phyloP scores from a whole-genome alignment of 2,329 filamentous ascomycete genomes.

The Zalaria obscura region DNA sequence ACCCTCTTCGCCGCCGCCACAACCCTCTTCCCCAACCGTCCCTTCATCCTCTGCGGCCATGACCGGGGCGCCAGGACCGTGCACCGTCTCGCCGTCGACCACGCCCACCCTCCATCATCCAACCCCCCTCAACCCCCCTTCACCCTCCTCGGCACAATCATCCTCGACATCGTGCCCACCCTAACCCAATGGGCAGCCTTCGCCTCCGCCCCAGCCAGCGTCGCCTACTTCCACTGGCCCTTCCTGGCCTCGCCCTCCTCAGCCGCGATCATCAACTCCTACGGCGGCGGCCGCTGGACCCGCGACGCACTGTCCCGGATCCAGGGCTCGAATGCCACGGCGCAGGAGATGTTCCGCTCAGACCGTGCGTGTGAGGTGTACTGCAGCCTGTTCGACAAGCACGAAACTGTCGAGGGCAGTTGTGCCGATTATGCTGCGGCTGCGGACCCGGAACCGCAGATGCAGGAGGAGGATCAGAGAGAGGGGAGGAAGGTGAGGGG shows the following conservation, averaged over 20 bases:
- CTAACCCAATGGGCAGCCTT: conserved; percentile 30
- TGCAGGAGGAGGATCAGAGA: conserved; percentile 31
- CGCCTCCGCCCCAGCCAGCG: conserved; percentile 20
- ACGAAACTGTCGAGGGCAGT: conserved; percentile 26
- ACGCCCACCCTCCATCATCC: conserved; percentile 9
- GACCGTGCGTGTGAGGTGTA: conserved; percentile 31
- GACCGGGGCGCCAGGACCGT: conserved; percentile 36
- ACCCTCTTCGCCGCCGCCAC: conserved; percentile 27
- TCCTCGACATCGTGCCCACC: conserved; percentile 38
- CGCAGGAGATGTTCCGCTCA: conserved; percentile 13
- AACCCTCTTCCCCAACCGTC: conserved; percentile 17
- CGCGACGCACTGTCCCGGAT: conserved; percentile 18
- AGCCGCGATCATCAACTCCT: conserved; percentile 26
- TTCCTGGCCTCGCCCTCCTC: conserved; percentile 34
- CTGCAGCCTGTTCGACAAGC: conserved; percentile 25
- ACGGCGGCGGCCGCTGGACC: conserved; percentile 27
- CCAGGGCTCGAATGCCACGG: conserved; percentile 15
- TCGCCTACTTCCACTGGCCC: conserved; percentile 36
- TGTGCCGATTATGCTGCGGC: conserved; percentile 36
- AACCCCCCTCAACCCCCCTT: conserved; percentile 4
- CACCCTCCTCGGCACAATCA: conserved; percentile 23
- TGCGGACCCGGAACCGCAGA: conserved; percentile 25
- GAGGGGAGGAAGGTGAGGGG: conserved; percentile 28
- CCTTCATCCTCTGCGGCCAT: conserved; percentile 33
- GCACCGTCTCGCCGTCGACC: conserved; percentile 34